These are phyloP conservation scores for Monilinia laxa DNA, from an alignment of 2,329 filamentous ascomycete genomes.

Conservation along the genomic window DNA sequence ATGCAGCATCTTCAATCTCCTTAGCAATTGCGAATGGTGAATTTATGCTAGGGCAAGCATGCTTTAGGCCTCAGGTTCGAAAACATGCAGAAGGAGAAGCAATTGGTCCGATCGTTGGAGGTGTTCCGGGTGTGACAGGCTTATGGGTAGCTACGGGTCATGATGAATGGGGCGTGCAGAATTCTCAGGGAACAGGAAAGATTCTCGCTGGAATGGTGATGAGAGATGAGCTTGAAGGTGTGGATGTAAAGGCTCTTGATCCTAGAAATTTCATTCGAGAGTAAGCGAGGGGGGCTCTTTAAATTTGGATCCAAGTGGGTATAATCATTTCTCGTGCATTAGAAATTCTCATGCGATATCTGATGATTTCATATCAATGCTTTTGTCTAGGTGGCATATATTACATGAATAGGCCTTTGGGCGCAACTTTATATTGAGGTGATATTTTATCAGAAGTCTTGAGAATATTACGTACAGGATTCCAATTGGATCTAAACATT, in stretches of 20 bases:
- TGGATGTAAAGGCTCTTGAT: constrained; percentile 11
- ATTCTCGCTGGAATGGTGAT: constrained; percentile 14
- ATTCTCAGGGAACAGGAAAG: constrained; percentile 7
- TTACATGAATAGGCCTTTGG: not conserved
- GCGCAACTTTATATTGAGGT: not conserved
- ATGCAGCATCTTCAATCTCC: not conserved
- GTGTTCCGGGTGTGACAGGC: not conserved
- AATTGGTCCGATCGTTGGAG: constrained; percentile 9
- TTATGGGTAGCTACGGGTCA: constrained; percentile 9
- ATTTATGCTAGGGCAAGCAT: constrained; percentile 13
- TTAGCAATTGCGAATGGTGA: not conserved
- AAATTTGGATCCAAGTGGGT: not conserved
- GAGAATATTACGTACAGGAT: not conserved
- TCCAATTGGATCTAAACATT: not conserved
- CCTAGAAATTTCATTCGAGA: not conserved
- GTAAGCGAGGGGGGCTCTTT: not conserved
- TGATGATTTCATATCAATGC: not conserved
- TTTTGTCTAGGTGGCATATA: not conserved
- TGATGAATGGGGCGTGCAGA: constrained; percentile 10
- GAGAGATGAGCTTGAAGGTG: not conserved
- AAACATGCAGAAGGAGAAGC: constrained; percentile 15
- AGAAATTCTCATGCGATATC: not conserved
- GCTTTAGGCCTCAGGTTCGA: constrained; percentile 11
- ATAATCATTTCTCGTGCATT: not conserved
- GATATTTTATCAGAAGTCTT: not conserved